Conservation (phyloP, 2,329 filamentous ascomycete genomes). For the Aspergillus transmontanensis region DNA sequence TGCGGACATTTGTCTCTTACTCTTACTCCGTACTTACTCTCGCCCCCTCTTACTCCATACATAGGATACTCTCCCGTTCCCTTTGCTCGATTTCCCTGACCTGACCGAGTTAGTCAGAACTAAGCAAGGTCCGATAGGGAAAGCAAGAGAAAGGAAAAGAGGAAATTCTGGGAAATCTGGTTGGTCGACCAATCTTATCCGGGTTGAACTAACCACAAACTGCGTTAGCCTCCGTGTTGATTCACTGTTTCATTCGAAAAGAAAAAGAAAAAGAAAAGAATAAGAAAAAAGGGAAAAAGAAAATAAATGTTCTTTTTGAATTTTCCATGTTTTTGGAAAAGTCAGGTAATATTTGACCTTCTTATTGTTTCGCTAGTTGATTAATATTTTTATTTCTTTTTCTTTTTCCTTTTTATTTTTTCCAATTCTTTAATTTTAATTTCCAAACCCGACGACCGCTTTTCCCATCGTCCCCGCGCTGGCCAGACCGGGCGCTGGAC, state of each 20-base stretch:
- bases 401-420: slow-evolving; percentile 7
- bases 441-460: background rate
- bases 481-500: slow-evolving; percentile 24
- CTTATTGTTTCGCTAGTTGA: slow-evolving; percentile 10
- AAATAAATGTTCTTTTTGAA: background rate
- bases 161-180: background rate
- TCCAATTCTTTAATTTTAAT: background rate
- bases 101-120: background rate
- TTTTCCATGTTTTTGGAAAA: background rate
- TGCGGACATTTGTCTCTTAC: background rate
- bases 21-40: background rate
- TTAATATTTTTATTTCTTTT: slow-evolving; percentile 8
- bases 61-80: background rate
- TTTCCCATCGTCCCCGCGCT: slow-evolving; percentile 22
- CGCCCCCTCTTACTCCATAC: background rate
- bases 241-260: background rate
- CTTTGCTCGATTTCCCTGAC: background rate
- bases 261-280: background rate
- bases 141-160: background rate
- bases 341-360: slow-evolving; percentile 2
- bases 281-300: background rate
- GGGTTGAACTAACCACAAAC: background rate
- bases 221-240: background rate
- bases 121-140: background rate
- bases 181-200: background rate